These are phyloP conservation scores for Pseudocercospora crystallina DNA, from an alignment of 2,329 filamentous ascomycete genomes.

Conservation along the genomic window DNA sequence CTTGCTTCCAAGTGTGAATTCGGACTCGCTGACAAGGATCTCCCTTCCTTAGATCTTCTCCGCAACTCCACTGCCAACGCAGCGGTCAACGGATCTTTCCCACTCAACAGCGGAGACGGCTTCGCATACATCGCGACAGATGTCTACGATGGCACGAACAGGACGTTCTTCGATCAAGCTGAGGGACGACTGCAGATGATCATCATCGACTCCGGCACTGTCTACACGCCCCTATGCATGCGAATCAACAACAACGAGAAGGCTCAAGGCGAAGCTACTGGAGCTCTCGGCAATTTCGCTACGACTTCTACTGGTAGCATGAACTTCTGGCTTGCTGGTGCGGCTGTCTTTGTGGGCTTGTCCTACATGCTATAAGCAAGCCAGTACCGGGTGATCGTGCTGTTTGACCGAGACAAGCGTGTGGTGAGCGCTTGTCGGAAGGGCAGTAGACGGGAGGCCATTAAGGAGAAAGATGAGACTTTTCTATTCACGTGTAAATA, in stretches of 20 bases:
- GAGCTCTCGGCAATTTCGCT: conserved; percentile 4
- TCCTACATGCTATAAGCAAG: conserved; percentile 7
- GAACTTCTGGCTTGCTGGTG: conserved; percentile 10
- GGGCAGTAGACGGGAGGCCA: too few relatives aligned
- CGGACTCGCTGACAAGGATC: background rate
- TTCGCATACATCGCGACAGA: conserved; percentile 17
- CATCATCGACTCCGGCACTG: conserved; percentile 15
- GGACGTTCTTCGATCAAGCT: conserved; percentile 7
- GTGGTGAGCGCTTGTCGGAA: too few relatives aligned
- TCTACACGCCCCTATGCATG: conserved; percentile 12
- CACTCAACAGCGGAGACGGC: conserved; percentile 5
- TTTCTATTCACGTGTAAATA: too few relatives aligned
- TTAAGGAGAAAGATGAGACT: too few relatives aligned
- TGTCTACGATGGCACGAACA: conserved; percentile 8
- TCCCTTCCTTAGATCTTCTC: conserved; percentile 1
- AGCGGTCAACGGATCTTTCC: background rate
- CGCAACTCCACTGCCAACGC: background rate
- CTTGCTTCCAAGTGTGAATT: background rate
- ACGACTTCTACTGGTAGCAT: background rate
- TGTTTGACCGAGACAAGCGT: too few relatives aligned
- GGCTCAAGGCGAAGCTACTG: conserved; percentile 5
- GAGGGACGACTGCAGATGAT: conserved; percentile 13
- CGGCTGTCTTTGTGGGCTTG: conserved; percentile 7
- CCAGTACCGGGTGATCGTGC: background rate
- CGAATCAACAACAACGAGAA: conserved; percentile 7